Evolutionary conservation across 495 filamentous ascomycete species (phyloP), one percentile per base, ranked within the genome.

Genomic region (Hypoxylon intermedium): DNA sequence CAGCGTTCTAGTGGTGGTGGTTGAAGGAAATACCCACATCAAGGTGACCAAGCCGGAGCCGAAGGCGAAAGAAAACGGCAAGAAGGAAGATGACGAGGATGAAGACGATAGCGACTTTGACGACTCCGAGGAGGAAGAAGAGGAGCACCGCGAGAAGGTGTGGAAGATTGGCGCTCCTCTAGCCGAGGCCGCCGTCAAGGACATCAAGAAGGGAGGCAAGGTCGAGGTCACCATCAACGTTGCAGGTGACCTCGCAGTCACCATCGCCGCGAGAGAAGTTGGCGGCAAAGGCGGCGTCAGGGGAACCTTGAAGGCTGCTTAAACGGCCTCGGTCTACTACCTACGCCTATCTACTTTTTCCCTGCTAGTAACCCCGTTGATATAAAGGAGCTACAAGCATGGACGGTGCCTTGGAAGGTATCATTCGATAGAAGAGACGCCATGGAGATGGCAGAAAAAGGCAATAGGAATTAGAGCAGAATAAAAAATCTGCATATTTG

Each of bases 211-310:
- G 80, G 90, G 90, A 31, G 82, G 83, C 61, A 97, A 94, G 80
- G 86, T 98, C 59, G 94, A 98, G 82, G 86, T 98, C 42, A 93
- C 89, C 70, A 82, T 98, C 57, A 93, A 91, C 65, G 89, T 97
- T 52, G 84, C 81, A 36, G 82, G 82, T 13, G 92, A 97, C 72
- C 75, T 96, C 43, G 79, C 78, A 53, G 80, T 97, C 56, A 88
- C 87, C 55, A 80, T 96, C 65, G 89, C 91, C 19, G 87, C 87
- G 53, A 82, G 92, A 55, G 92, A 96, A 71, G 87, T 96, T 30
- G 92, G 92, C 50, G 88, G 85, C 26, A 91, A 95, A 77, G 86
- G 87, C 23, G 92, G 90, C 53, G 89, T 95, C 31, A 83, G 93
- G 60, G 92, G 93, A 20, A 82, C 72, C 20, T 72, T 93, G 54